Evolutionary conservation across 768 basidiomycete genomes (phyloP), one percentile per base, ranked within the genome.

Genomic region (Auricularia sp.): DNA sequence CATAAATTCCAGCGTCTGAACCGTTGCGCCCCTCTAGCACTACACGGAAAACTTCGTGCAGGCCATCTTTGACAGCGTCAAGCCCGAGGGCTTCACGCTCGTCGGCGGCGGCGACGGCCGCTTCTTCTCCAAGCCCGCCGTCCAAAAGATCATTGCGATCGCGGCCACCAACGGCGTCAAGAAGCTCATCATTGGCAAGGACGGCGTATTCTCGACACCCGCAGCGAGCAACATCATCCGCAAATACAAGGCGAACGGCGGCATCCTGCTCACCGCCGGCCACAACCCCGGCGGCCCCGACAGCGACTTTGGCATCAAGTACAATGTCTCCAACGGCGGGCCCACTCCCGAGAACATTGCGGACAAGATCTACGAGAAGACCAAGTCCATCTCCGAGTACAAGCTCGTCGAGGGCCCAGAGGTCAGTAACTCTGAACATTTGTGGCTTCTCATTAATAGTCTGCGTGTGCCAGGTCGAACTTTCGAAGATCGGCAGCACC

Each of bases 11-110:
- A 7, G 2, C 39, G 39, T 63, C 11, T 6, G 14, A 29, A 7
- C 7, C 10, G 61, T 6, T n/a, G 16, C 3, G 1, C 12, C 39
- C 8, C 0, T 59, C 54, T 71, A 94, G 92, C 87, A 98, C 80
- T 99, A 98, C 79, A 99, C 97, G 56, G 97, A 98, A 78, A 99
- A 98, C 81, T 99, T 99, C 70, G 75, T 98, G 65, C 96, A 98
- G 76, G 77, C 96, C 69, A 99, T 93, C 80, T 83, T 95, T 71
- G 85, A 91, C 76, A 91, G 95, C 63, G 91, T 98, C 77, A 84
- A 88, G 5, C 83, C 85, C 61, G 77, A 88, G 66, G 92, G 84
- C 35, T 79, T 86, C 64, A 93, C 94, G 16, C 81, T 98, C 70
- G 97, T 98, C 72, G 85, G 98, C 71, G 96, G 97, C 61, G 97